Percentiles rank a stretch among this genome's conserved stretches.
phyloP scores from a whole-genome alignment of 2,329 filamentous ascomycete genomes.

The Colletotrichum gloeosporioides region DNA sequence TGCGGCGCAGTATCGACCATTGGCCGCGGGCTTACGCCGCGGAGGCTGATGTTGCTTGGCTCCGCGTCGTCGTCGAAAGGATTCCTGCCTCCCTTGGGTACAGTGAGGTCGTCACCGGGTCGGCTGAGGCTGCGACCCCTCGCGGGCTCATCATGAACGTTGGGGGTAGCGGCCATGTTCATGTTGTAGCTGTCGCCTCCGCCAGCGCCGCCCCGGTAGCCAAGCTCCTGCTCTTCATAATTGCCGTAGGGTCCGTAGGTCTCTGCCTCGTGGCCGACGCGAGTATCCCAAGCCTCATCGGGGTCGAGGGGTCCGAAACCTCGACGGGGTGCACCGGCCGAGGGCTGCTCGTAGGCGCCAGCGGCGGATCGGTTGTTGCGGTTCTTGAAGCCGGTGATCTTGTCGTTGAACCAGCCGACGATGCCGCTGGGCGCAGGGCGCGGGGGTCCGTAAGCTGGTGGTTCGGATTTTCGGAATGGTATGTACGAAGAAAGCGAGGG shows the following conservation, averaged over 20 bases:
- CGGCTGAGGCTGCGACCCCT: slow-evolving; percentile 17
- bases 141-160: slow-evolving; percentile 30
- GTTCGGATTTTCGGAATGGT: slow-evolving; percentile 66
- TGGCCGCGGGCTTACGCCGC: slow-evolving; percentile 80
- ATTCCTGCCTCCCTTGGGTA: slow-evolving; percentile 52
- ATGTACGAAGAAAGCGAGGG: slow-evolving; percentile 72
- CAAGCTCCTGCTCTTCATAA: slow-evolving; percentile 80
- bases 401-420: slow-evolving; percentile 75
- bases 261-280: slow-evolving; percentile 77
- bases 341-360: slow-evolving; percentile 72
- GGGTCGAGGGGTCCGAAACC: slow-evolving; percentile 76
- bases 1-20: slow-evolving; percentile 49
- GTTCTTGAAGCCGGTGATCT: slow-evolving; percentile 67
- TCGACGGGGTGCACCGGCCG: slow-evolving; percentile 48
- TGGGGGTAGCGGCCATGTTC: slow-evolving; percentile 48
- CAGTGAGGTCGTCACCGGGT: slow-evolving; percentile 28
- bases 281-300: slow-evolving; percentile 85
- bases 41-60: slow-evolving; percentile 64
- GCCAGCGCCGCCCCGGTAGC: slow-evolving; percentile 44
- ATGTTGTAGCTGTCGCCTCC: slow-evolving; percentile 52
- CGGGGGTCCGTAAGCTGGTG: slow-evolving; percentile 51
- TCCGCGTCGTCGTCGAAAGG: slow-evolving; percentile 76
- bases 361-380: slow-evolving; percentile 69
- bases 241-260: slow-evolving; percentile 65
- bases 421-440: slow-evolving; percentile 66